These are phyloP conservation scores for Tuber aestivum DNA, from an alignment of 495 filamentous ascomycete species.

Conservation along the genomic window DNA sequence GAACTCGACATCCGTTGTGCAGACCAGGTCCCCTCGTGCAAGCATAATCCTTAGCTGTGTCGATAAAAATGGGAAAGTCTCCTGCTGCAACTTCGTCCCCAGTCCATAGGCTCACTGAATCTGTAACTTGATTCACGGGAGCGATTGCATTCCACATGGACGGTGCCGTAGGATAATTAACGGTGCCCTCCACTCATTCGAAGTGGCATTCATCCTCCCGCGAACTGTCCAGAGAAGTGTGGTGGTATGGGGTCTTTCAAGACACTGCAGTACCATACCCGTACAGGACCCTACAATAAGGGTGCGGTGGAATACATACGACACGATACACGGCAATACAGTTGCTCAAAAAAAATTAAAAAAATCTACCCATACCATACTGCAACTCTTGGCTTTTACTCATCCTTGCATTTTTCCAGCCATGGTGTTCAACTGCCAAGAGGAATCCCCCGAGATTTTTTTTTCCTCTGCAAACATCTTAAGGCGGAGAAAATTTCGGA, in stretches of 20 bases:
- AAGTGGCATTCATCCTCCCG: neutral
- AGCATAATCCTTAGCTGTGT: too few relatives aligned
- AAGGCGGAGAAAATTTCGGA: neutral
- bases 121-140: neutral
- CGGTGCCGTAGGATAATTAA: neutral
- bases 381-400: neutral
- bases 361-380: too few relatives aligned
- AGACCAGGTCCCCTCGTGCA: too few relatives aligned
- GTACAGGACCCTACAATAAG: neutral
- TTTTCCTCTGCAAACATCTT: neutral
- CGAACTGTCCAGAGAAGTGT: neutral
- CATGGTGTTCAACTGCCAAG: neutral
- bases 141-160: neutral
- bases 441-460: neutral
- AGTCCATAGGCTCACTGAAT: neutral
- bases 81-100: neutral
- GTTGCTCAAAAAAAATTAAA: neutral
- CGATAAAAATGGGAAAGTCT: too few relatives aligned
- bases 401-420: neutral
- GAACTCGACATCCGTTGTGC: too few relatives aligned
- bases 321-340: neutral
- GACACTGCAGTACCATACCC: too few relatives aligned
- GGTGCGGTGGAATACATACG: neutral
- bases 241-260: neutral
- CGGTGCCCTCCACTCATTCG: neutral